Conservation (phyloP, 2,329 filamentous ascomycete species). For the Aureobasidium sp. region DNA sequence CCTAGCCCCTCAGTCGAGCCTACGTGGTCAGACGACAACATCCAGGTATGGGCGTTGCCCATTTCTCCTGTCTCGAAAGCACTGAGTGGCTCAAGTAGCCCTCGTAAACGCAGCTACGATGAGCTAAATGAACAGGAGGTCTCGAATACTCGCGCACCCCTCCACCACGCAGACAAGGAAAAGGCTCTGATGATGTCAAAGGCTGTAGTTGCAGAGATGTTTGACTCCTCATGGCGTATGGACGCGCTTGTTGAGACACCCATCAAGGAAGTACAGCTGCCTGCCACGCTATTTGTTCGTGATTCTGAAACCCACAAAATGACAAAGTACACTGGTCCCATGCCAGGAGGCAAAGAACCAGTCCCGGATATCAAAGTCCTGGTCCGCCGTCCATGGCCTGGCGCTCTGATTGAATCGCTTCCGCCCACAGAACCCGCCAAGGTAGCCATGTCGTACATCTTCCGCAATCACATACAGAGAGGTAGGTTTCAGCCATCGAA, state of each 20-base stretch:
- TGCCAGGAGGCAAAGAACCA: constrained; percentile 41
- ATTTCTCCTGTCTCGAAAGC: constrained; percentile 30
- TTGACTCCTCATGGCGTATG: constrained; percentile 64
- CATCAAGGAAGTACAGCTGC: constrained; percentile 57
- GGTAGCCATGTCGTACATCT: constrained; percentile 75
- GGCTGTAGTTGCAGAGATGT: constrained; percentile 65
- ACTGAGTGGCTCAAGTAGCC: constrained; percentile 15
- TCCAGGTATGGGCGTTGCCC: constrained; percentile 79
- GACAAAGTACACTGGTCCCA: constrained; percentile 60
- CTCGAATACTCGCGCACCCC: constrained; percentile 10
- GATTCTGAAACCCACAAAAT: constrained; percentile 54
- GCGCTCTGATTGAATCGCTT: constrained; percentile 50
- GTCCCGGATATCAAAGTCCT: constrained; percentile 60
- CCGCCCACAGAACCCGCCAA: constrained; percentile 59
- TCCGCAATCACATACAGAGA: constrained; percentile 65
- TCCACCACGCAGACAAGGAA: constrained; percentile 29
- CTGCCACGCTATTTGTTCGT: constrained; percentile 61
- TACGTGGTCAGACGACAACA: constrained; percentile 65
- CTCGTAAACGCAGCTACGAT: constrained; percentile 28
- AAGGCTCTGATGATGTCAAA: constrained; percentile 39
- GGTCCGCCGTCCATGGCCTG: constrained; percentile 72
- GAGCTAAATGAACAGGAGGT: constrained; percentile 26
- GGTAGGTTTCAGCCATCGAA: constrained; percentile 67
- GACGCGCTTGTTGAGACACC: constrained; percentile 60
- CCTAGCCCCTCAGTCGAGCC: constrained; percentile 37